Base-by-base conservation (phyloP, 371 early-diverging fungal species). In the Zychaea mexicana region DNA sequence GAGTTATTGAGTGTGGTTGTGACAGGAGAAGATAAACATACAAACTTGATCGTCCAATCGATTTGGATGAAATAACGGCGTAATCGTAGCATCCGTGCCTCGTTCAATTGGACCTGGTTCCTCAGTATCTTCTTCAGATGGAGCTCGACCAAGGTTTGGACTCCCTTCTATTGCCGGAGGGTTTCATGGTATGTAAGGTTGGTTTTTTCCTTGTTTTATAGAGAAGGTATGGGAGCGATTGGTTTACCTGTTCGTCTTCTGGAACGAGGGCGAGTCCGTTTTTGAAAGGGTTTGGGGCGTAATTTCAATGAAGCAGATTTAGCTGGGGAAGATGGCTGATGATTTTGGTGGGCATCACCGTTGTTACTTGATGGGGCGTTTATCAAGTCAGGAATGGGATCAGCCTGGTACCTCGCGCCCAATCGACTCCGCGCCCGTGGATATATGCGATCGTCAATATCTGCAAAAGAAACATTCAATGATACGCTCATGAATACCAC, bases 381-480 rank as follows among this genome's bases (percentile, higher is more conserved):
- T n/a, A 81, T 79, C 73, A 81, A 74, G 21, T 90, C 91, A 0
- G 88, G 88, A 17, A 92, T 64, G 3, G 82, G 81, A 26, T 62
- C 64, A 0, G 94, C 94, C 69, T 95, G 95, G 71, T 90, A 93
- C 64, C 83, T 81, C 8, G 88, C 73, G 0, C 94, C 94, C 30
- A 94, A 85, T 62, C 93, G 84, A 58, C 90, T 90, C n/a, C 86
- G 85, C 2, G 91, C 90, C 28, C 91, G 85, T 24, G 93, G 93
- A 69, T 92, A 91, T 9, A 92, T 90, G 2, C 90, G 88, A 68
- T 93, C 91, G 64, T 91, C 91, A 8, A 78, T 67, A 64, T 87
- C 87, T 84, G 70, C 22, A 21, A 17, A n/a, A 52, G 26, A 21
- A 33, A 42, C n/a, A n/a, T n/a, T n/a, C n/a, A n/a, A n/a, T n/a